A percentile compares a stretch with the other conserved stretches of the same genome.
These are phyloP conservation scores for Hyparrhenia diplandra DNA, from an alignment of 176 grass and related monocot genomes.

Conservation along the genomic window DNA sequence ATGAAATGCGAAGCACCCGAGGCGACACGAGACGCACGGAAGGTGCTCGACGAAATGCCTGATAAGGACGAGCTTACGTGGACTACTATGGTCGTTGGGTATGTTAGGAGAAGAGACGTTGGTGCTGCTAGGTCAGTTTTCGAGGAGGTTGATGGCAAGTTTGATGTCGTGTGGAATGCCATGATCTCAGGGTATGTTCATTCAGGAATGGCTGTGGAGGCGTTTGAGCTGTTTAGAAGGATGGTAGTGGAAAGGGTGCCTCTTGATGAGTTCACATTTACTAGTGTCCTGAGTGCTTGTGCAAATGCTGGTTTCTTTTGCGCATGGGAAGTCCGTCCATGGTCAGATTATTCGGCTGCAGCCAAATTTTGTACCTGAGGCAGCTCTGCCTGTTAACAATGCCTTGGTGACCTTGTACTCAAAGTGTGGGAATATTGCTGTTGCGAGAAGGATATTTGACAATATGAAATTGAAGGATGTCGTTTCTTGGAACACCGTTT, in stretches of 20 bases:
- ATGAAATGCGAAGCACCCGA: no score
- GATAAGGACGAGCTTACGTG: no score
- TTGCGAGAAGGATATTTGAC: conserved; percentile 59
- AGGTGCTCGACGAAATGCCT: no score
- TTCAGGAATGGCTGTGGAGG: no score
- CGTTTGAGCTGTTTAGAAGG: no score
- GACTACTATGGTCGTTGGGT: no score
- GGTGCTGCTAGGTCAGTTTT: no score
- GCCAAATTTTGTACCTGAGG: conserved; percentile 51
- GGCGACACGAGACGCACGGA: no score
- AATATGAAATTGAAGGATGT: conserved; percentile 59
- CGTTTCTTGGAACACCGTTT: conserved; percentile 89
- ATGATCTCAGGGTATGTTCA: no score
- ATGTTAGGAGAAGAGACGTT: no score
- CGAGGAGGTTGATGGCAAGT: no score
- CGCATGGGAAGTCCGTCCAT: conserved; percentile 76
- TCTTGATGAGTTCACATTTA: conserved; percentile 87
- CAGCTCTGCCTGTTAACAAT: conserved; percentile 75
- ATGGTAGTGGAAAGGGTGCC: conserved; percentile 40
- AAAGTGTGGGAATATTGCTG: conserved; percentile 44
- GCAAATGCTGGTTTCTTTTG: conserved; percentile 55
- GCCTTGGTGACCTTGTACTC: conserved; percentile 76
- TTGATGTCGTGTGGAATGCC: no score
- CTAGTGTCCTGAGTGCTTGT: conserved; percentile 78
- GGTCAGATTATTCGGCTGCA: conserved; percentile 54